Base-by-base conservation (phyloP, 352 stramenopile genomes). In the Albugo candida region DNA sequence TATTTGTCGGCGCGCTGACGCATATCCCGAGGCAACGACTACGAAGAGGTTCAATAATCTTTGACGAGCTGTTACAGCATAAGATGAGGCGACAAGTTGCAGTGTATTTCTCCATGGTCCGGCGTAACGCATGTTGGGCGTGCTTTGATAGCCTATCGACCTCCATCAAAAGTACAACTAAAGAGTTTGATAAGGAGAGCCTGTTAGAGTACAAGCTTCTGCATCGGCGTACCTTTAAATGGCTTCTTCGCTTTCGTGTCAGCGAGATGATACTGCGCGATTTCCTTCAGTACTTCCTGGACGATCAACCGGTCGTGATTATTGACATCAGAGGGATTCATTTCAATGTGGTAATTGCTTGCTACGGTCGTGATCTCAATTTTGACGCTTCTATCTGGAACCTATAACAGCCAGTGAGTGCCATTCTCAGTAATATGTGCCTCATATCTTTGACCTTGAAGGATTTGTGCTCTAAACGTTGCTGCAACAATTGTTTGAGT, bases 251-350 rank as follows among this genome's bases (percentile, higher is more conserved):
- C 71, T 41, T 83, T 81, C n/a, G 67, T 57, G 51, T 91, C 78
- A 0, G 83, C 62, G 35, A 86, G 49, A 19, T 85, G 72, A 58
- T 85, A 92, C 60, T 96, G 77, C 11, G 96, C 95, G 55, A 99
- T 99, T 70, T 99, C 94, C 65, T 99, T 99, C 55, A 99, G 97
- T 46, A 99, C 89, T 59, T 99, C 93, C 63, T 99, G 94, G 38
- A 98, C 85, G 31, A 99, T 89, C 43, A 94, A 94, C 10, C 92
- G 82, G 70, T 99, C 96, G 60, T 94, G 94, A 42, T 81, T 92
- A 18, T 95, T 95, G 19, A 85, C 95, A 60, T 99, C 96, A 40
- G 82, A 95, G 37, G 96, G 94, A 56, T 96, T 97, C 69, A 99
- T 95, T 66, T 99, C 95, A 42, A 99, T 97, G 67, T 99, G 96